A percentile compares a stretch with the other conserved stretches of the same genome.
These are phyloP conservation scores for Adansonia gregorii DNA, from an alignment of 441 rosid species.

Conservation along the genomic window DNA sequence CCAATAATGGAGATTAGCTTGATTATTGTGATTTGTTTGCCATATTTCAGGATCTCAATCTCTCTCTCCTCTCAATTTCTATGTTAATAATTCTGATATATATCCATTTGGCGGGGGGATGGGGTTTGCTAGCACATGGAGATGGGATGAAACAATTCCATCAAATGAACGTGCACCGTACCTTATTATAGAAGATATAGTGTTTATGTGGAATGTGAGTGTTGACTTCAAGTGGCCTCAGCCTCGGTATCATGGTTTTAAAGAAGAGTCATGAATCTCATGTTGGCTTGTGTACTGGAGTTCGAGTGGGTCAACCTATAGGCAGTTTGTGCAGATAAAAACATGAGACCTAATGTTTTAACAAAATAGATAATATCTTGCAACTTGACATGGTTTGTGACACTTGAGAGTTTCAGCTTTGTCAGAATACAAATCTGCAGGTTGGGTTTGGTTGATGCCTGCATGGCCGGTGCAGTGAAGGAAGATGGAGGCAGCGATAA, in stretches of 20 bases:
- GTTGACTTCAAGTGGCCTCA: background rate
- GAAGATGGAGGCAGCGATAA: too few relatives aligned
- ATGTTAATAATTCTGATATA: background rate
- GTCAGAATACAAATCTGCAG: background rate
- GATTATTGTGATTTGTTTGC: background rate
- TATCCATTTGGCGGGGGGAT: background rate
- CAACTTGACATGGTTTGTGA: too few relatives aligned
- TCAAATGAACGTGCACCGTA: background rate
- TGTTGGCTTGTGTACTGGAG: too few relatives aligned
- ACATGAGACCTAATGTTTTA: too few relatives aligned
- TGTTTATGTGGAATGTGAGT: background rate
- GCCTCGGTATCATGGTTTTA: too few relatives aligned
- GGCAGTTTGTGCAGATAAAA: too few relatives aligned
- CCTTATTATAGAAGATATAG: background rate
- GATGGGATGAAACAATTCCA: background rate
- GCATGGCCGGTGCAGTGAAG: too few relatives aligned
- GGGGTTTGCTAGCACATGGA: background rate
- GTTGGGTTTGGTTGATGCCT: background rate
- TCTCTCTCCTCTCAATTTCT: background rate
- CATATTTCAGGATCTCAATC: background rate
- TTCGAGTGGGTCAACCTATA: too few relatives aligned
- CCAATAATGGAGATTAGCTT: constrained; percentile 30
- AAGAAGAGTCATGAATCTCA: too few relatives aligned
- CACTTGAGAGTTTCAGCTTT: background rate
- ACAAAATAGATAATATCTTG: too few relatives aligned